Evolutionary conservation across 495 filamentous ascomycete genomes (phyloP).

Genomic region (Aspergillus avenaceus): DNA sequence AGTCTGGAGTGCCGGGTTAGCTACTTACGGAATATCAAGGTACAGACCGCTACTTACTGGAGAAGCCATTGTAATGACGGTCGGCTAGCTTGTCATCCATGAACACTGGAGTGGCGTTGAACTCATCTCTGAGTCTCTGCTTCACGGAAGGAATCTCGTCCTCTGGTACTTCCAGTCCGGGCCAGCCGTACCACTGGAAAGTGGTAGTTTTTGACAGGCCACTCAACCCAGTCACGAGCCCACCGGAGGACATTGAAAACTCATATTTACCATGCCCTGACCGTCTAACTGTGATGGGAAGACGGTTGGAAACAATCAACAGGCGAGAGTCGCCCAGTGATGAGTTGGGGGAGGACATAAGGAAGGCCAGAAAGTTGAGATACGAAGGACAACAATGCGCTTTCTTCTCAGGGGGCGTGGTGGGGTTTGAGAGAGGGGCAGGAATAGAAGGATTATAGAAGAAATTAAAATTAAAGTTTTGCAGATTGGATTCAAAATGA

Average conservation of each 20-base stretch:
- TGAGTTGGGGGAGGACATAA: not conserved
- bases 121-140: slow-evolving; percentile 65
- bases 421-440: too few species aligned
- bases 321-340: slow-evolving; percentile 41
- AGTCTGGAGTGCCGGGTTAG: slow-evolving; percentile 53
- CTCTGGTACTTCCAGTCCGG: slow-evolving; percentile 79
- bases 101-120: slow-evolving; percentile 71
- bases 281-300: slow-evolving; percentile 93
- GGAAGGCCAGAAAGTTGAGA: too few species aligned
- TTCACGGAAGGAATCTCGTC: slow-evolving; percentile 59
- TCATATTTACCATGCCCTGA: slow-evolving; percentile 77
- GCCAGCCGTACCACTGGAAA: slow-evolving; percentile 98
- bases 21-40: not conserved
- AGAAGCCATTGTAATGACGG: slow-evolving; percentile 81
- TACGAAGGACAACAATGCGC: too few species aligned
- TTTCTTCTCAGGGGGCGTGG: too few species aligned
- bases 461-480: too few species aligned
- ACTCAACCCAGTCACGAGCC: slow-evolving; percentile 84
- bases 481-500: too few species aligned
- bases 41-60: slow-evolving; percentile 54
- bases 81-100: slow-evolving; percentile 76
- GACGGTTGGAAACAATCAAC: slow-evolving; percentile 86
- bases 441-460: too few species aligned
- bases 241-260: slow-evolving; percentile 93
- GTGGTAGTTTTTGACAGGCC: slow-evolving; percentile 86